Percentiles rank a stretch among this genome's conserved stretches.
These are phyloP conservation scores for Salisapilia sapeloensis DNA, from an alignment of 352 stramenopile genomes.

Conservation along the genomic window DNA sequence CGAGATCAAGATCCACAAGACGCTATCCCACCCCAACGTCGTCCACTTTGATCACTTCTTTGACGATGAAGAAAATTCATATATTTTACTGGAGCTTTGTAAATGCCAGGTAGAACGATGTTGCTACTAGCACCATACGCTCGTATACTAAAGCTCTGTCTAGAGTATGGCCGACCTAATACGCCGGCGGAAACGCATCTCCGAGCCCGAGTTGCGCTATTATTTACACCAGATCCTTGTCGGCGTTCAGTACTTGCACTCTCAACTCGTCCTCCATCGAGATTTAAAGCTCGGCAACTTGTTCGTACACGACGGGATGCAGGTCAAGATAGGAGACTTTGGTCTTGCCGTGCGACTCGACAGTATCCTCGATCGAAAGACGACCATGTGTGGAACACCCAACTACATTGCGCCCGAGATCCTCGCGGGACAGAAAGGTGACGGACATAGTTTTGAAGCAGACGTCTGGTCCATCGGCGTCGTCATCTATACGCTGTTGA, in stretches of 20 bases:
- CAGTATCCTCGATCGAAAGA: slow-evolving; percentile 84
- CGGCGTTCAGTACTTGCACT: slow-evolving; percentile 91
- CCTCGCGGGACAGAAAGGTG: slow-evolving; percentile 73
- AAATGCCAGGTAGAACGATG: slow-evolving; percentile 69
- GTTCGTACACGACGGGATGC: slow-evolving; percentile 90
- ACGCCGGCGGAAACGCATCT: slow-evolving; percentile 87
- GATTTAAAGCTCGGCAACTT: slow-evolving; percentile 97
- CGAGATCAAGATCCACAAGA: slow-evolving; percentile 98
- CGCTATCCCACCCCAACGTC: slow-evolving; percentile 87
- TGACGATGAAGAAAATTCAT: slow-evolving; percentile 93
- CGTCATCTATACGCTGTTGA: slow-evolving; percentile 94
- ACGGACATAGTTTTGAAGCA: slow-evolving; percentile 95
- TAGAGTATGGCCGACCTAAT: slow-evolving; percentile 94
- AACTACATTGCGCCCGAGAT: slow-evolving; percentile 91
- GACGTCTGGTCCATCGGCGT: slow-evolving; percentile 97
- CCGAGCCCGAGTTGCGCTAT: slow-evolving; percentile 88
- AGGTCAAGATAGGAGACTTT: slow-evolving; percentile 95
- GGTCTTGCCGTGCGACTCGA: slow-evolving; percentile 80
- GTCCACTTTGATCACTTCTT: slow-evolving; percentile 98
- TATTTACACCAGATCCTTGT: slow-evolving; percentile 87
- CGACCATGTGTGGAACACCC: slow-evolving; percentile 91
- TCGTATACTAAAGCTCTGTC: background rate
- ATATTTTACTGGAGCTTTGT: slow-evolving; percentile 96
- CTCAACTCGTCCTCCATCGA: slow-evolving; percentile 90
- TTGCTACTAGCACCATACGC: background rate